Evolutionary conservation across 192 early-diverging fungal genomes (phyloP), one percentile per base, ranked within the genome.

Genomic region (Coemansia furcata): DNA sequence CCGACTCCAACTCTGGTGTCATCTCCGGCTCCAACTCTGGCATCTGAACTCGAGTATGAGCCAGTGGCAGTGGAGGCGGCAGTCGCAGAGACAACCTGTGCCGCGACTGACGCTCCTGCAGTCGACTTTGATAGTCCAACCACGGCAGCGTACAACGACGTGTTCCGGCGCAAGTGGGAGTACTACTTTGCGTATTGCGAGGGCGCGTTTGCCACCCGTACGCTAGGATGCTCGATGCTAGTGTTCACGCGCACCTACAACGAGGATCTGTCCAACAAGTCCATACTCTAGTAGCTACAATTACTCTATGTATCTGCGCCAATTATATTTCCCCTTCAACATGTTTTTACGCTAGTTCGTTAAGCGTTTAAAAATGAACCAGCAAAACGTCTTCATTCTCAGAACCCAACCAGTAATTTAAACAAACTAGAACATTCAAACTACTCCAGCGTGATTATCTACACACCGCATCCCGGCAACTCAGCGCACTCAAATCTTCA

Each of bases 101-200:
- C 23, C 23, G 23, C 23, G 23, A 26, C 23, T 26, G 44, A 46
- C 44, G n/a, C 6, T 15, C 17, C 44, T 1, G n/a, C 14, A 14
- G 17, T 17, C 44, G n/a, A 19, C n/a, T 46, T 19, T 46, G 44
- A 19, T 19, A 14, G 44, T n/a, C 14, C 44, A 19, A 19, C 17
- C 19, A 8, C 44, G 19, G 60, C 68, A 54, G 67, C 73, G 29
- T 89, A 87, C 74, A 76, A 84, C 65, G 74, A 82, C 33, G 84
- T 85, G 54, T 93, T 93, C 66, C 83, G 82, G 65, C 83, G 90
- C 63, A 90, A 89, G 72, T 93, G 87, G 87, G 89, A 90, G 68
- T 93, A 85, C 71, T 93, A 93, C 76, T 93, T 93, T 83, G 87
- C 89, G 6, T 93, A 89, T 73, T 93, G 91, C 65, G 90, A 91